Evolutionary conservation across 1,284 basidiomycete genomes (phyloP).

Genomic region (Heterobasidion parviporum): DNA sequence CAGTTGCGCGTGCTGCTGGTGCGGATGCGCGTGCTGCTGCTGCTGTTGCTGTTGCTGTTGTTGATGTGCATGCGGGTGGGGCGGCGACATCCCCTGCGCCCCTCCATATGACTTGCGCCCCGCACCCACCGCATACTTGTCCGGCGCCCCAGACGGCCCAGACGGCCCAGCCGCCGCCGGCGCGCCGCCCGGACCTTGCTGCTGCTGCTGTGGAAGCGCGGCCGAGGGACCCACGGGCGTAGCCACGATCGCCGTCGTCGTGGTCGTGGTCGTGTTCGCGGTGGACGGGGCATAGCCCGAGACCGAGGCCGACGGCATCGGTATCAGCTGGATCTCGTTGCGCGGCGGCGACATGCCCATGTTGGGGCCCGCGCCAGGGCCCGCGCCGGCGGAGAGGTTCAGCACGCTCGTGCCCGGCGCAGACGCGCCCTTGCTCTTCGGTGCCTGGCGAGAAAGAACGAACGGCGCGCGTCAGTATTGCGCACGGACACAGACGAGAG

Average conservation of each 20-base stretch:
- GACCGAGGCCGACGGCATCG: not conserved
- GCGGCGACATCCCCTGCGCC: too few relatives aligned
- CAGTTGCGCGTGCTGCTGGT: conserved; percentile 9
- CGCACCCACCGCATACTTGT: not conserved
- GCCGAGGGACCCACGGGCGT: not conserved
- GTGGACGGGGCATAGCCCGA: not conserved
- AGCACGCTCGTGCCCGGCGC: not conserved
- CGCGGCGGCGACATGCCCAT: not conserved
- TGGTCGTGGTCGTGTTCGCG: not conserved
- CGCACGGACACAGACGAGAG: not conserved
- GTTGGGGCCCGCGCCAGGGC: not conserved
- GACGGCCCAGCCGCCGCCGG: not conserved
- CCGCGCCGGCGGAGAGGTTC: not conserved
- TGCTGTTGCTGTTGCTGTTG: too few relatives aligned
- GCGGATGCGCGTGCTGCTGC: not conserved
- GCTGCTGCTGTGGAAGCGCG: not conserved
- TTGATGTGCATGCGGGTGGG: too few relatives aligned
- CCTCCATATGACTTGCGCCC: not conserved
- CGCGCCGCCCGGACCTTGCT: not conserved
- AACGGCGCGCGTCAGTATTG: too few relatives aligned
- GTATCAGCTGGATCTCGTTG: not conserved
- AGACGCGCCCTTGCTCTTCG: not conserved
- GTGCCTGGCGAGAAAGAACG: not conserved
- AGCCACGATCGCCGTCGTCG: not conserved
- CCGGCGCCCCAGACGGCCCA: not conserved